Evolutionary conservation across 2,329 filamentous ascomycete genomes (phyloP).

Genomic region (Alternaria tenuissima): DNA sequence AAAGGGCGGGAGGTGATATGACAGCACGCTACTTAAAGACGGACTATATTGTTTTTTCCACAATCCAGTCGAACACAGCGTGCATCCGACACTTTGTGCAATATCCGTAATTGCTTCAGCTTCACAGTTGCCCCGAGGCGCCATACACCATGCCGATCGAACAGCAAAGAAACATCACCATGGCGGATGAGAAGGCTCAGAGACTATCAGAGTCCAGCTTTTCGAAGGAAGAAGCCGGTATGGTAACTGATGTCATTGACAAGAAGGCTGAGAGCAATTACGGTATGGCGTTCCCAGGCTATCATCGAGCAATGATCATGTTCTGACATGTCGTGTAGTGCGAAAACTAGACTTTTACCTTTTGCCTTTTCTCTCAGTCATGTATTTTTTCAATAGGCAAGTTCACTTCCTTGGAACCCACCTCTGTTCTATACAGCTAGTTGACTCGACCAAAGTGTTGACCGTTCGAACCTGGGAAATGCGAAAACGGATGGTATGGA

Average conservation of each 20-base stretch:
- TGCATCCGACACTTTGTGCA: not conserved
- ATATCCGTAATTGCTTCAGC: too few species aligned
- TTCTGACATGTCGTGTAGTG: not conserved
- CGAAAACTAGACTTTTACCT: slow-evolving; percentile 2
- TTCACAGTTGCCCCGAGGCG: not conserved
- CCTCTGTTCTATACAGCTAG: slow-evolving; percentile 21
- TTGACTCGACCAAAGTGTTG: slow-evolving; percentile 51
- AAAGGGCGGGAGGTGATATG: not conserved
- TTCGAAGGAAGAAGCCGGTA: not conserved
- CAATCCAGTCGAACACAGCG: not conserved
- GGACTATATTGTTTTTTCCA: not conserved
- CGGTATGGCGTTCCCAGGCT: not conserved
- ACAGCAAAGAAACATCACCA: not conserved
- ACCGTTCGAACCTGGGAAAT: slow-evolving; percentile 50
- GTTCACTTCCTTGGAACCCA: not conserved
- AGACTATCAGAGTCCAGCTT: not conserved
- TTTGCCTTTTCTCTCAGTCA: not conserved
- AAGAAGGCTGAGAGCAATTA: not conserved
- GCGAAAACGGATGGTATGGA: slow-evolving; percentile 61
- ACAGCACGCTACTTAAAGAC: not conserved
- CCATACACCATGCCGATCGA: not conserved
- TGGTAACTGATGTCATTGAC: not conserved
- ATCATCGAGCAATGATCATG: not conserved
- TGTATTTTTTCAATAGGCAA: slow-evolving; percentile 1
- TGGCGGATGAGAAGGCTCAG: not conserved